Evolutionary conservation across 2,329 filamentous ascomycete species (phyloP).

Genomic region (Sarocladium kiliense): DNA sequence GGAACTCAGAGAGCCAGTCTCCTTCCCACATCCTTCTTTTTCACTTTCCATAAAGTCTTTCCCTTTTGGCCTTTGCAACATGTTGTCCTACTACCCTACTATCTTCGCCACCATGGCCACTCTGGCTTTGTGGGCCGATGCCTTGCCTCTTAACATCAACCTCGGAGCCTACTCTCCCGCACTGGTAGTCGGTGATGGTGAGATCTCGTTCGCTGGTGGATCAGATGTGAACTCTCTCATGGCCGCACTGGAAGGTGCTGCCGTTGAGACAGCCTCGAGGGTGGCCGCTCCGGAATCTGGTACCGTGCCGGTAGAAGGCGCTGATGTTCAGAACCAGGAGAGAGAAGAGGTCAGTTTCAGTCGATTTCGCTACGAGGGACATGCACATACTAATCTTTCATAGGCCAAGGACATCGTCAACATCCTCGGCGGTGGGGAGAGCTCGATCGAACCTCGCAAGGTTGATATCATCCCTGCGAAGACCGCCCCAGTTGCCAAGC

Average conservation of each 20-base stretch:
- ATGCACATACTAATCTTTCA: not conserved
- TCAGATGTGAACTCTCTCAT: slow-evolving; percentile 4
- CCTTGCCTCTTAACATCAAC: slow-evolving; percentile 1
- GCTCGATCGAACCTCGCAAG: not conserved
- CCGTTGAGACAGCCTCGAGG: not conserved
- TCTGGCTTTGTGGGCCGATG: not conserved
- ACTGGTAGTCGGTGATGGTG: slow-evolving; percentile 7
- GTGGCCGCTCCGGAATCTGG: not conserved
- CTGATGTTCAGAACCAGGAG: not conserved
- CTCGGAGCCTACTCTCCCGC: slow-evolving; percentile 4
- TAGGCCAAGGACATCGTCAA: slow-evolving; percentile 3
- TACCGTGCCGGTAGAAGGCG: not conserved
- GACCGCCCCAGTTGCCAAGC: not conserved
- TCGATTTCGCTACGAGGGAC: not conserved
- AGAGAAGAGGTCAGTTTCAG: not conserved
- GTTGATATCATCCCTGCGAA: not conserved
- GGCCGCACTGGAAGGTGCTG: not conserved
- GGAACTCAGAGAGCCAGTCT: not conserved
- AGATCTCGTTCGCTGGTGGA: slow-evolving; percentile 2
- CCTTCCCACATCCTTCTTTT: not conserved
- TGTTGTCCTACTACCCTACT: not conserved
- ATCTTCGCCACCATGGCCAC: not conserved
- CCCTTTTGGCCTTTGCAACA: not conserved
- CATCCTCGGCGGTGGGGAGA: not conserved
- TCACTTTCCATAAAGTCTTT: not conserved